These are phyloP conservation scores for Chlamydomonas incerta DNA, from an alignment of 139 green algal genomes.

Conservation along the genomic window DNA sequence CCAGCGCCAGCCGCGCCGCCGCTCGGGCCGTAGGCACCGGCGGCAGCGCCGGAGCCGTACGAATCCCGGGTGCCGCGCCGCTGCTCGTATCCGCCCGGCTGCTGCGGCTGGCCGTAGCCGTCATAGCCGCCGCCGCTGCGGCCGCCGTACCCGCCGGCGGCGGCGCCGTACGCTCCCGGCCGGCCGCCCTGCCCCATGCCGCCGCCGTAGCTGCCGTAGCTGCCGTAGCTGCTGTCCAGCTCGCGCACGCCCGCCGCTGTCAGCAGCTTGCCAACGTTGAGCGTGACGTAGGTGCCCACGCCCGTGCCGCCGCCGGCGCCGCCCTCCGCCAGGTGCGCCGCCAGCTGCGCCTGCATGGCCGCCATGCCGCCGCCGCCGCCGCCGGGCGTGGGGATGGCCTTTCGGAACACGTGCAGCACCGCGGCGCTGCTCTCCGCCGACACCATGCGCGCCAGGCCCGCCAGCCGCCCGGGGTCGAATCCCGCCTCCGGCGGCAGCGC, in stretches of 20 bases:
- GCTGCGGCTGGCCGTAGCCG: not conserved
- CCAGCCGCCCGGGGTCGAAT: conserved; percentile 16
- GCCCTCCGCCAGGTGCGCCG: no score
- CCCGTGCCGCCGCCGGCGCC: no score
- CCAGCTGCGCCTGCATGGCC: no score
- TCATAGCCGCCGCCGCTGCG: no score
- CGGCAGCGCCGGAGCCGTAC: not conserved
- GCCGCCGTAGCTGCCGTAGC: not conserved
- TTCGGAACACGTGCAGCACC: conserved; percentile 25
- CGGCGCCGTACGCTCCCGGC: not conserved
- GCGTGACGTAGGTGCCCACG: not conserved
- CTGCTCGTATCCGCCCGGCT: not conserved
- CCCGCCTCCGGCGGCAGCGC: not conserved
- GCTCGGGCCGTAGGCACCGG: not conserved
- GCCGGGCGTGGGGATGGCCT: not conserved
- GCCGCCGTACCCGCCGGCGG: no score
- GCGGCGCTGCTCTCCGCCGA: not conserved
- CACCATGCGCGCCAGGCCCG: conserved; percentile 4
- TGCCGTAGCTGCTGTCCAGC: not conserved
- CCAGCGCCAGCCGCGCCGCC: not conserved
- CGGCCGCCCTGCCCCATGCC: not conserved
- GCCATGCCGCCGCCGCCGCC: no score
- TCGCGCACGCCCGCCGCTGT: not conserved
- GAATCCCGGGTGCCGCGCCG: not conserved
- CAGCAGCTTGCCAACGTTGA: conserved; percentile 22